phyloP scores from a whole-genome alignment of 1,284 basidiomycete genomes.

The Naganishia liquefaciens region DNA sequence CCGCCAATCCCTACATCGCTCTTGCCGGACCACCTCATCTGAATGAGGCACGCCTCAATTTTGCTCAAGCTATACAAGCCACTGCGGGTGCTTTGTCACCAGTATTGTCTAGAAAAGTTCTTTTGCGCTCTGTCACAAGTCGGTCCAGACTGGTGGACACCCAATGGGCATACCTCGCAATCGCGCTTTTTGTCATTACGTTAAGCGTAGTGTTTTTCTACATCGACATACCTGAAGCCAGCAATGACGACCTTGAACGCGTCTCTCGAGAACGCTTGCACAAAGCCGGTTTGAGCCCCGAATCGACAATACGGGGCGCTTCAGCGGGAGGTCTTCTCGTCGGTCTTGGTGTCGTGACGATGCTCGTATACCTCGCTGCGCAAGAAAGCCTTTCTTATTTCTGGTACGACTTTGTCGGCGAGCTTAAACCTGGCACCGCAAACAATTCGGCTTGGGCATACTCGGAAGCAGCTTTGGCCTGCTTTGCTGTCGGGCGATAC shows the following conservation, averaged over 20 bases:
- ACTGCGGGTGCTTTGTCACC: slow-evolving; percentile 46
- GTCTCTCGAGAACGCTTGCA: slow-evolving; percentile 40
- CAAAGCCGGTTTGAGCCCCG: slow-evolving; percentile 8
- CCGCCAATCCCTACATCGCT: slow-evolving; percentile 53
- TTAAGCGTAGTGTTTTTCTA: slow-evolving; percentile 52
- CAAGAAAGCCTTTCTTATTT: slow-evolving; percentile 49
- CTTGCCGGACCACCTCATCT: slow-evolving; percentile 51
- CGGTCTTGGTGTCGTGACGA: slow-evolving; percentile 38
- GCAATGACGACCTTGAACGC: slow-evolving; percentile 47
- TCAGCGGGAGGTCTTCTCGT: slow-evolving; percentile 5
- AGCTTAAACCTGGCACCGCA: slow-evolving; percentile 31
- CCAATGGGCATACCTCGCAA: slow-evolving; percentile 53
- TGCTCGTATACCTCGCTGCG: slow-evolving; percentile 48
- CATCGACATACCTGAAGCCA: slow-evolving; percentile 48
- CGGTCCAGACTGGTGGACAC: slow-evolving; percentile 44
- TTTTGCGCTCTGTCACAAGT: slow-evolving; percentile 42
- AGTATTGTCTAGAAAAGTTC: slow-evolving; percentile 45
- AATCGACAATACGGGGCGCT: slow-evolving; percentile 7
- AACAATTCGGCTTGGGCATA: slow-evolving; percentile 12
- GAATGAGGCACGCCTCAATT: slow-evolving; percentile 48
- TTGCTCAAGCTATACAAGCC: slow-evolving; percentile 52
- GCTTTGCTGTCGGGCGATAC: slow-evolving; percentile 45
- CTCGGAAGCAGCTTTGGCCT: slow-evolving; percentile 10
- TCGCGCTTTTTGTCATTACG: slow-evolving; percentile 49
- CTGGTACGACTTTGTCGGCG: slow-evolving; percentile 37